Evolutionary conservation across 73 alveolate species (phyloP).

Genomic region (Tetrahymena elliotti): DNA sequence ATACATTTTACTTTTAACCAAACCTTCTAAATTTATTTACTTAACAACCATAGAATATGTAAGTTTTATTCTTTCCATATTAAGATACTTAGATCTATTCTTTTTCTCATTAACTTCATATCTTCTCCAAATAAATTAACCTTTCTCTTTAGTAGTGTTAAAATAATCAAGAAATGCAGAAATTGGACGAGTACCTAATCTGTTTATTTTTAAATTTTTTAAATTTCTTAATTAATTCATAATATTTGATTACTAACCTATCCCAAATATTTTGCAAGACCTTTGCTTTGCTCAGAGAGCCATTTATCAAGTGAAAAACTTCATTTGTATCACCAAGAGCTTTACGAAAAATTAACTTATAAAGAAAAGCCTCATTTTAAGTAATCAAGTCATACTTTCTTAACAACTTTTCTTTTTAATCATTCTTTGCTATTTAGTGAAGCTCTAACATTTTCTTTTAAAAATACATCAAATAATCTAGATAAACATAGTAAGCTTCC

Average conservation of each 20-base stretch:
- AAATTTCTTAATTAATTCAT: neutral
- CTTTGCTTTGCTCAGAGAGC: neutral
- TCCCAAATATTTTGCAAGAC: neutral
- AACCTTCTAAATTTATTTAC: constrained; percentile 2
- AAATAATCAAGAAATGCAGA: constrained; percentile 19
- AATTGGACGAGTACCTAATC: constrained; percentile 17
- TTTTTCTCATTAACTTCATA: constrained; percentile 30
- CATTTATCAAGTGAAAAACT: constrained; percentile 1
- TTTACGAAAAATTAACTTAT: constrained; percentile 13
- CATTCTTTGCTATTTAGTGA: neutral
- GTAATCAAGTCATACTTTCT: neutral
- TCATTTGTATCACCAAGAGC: constrained; percentile 31
- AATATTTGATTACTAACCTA: neutral
- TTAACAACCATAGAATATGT: constrained; percentile 10
- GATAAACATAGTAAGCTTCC: constrained; percentile 25
- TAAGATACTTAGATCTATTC: constrained; percentile 22
- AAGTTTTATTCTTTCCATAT: constrained; percentile 33
- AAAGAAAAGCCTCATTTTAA: constrained; percentile 25
- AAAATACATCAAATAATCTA: neutral
- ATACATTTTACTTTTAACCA: neutral
- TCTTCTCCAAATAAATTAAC: constrained; percentile 27
- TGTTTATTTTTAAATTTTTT: neutral
- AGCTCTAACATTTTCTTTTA: neutral
- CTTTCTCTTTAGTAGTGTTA: constrained; percentile 1
- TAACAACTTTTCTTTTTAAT: constrained; percentile 6